A percentile compares a stretch with the other conserved stretches of the same genome.
These are phyloP conservation scores for Debaryomycetaceae sp. DNA, from an alignment of 1,139 yeast genomes.

Conservation along the genomic window DNA sequence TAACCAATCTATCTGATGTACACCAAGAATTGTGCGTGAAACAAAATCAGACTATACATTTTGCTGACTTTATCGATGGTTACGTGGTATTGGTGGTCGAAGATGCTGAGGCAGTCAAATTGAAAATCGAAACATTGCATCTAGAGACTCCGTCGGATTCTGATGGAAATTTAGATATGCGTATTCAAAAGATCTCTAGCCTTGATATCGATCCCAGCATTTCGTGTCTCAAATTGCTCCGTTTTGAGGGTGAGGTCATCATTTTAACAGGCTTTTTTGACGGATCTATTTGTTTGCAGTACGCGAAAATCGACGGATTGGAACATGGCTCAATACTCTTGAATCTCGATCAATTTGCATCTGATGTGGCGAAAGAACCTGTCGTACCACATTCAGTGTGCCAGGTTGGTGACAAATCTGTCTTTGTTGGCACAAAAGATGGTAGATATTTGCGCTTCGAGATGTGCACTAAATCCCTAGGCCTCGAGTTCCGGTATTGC, in stretches of 20 bases:
- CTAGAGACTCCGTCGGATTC: constrained; percentile 1
- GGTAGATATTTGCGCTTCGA: constrained; percentile 2
- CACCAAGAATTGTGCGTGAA: constrained; percentile 1
- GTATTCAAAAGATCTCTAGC: constrained; percentile 1
- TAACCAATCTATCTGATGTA: constrained; percentile 5
- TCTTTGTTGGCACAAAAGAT: constrained; percentile 6
- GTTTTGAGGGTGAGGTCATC: not conserved
- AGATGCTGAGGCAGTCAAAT: constrained; percentile 1
- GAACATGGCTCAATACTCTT: not conserved
- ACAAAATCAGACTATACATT: constrained; percentile 1
- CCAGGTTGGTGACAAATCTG: not conserved
- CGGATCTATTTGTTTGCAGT: no score
- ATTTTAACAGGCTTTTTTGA: not conserved
- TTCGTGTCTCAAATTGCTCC: not conserved
- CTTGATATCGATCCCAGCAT: constrained; percentile 3
- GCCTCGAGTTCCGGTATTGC: constrained; percentile 4
- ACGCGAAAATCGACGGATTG: no score
- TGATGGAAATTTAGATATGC: constrained; percentile 1
- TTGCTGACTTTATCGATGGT: constrained; percentile 2
- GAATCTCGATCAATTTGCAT: not conserved
- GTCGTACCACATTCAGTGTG: not conserved
- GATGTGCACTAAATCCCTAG: not conserved
- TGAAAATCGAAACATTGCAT: constrained; percentile 3
- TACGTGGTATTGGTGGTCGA: constrained; percentile 5
- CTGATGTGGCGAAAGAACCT: not conserved